Conservation (phyloP, 129 eudicot species). For the Solidago caesia region DNA sequence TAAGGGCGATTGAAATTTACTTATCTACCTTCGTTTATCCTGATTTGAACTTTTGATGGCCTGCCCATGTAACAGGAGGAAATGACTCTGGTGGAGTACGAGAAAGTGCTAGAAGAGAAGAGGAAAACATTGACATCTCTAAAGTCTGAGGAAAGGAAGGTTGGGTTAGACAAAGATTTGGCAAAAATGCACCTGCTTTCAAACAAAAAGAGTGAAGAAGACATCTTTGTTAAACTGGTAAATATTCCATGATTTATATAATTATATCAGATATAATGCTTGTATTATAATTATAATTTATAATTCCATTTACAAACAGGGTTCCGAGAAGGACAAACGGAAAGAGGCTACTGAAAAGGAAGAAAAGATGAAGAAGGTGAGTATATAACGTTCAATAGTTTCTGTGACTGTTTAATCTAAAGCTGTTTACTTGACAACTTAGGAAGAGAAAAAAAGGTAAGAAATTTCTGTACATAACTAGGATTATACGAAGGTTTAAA, state of each 20-base stretch:
- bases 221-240: constrained; percentile 79
- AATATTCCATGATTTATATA: not conserved
- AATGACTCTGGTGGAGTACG: constrained; percentile 93
- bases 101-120: constrained; percentile 86
- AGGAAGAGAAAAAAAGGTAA: no score
- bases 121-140: constrained; percentile 60
- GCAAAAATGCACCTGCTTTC: constrained; percentile 75
- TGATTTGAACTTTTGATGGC: not conserved
- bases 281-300: not conserved
- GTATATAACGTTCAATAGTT: not conserved
- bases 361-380: constrained; percentile 68
- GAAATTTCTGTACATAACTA: no score
- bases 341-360: constrained; percentile 83
- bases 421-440: no score
- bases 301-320: constrained; percentile 36
- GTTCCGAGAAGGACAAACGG: constrained; percentile 76
- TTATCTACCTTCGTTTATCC: not conserved
- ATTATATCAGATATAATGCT: not conserved
- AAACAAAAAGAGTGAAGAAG: constrained; percentile 81
- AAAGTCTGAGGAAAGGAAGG: constrained; percentile 72
- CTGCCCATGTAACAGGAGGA: constrained; percentile 51
- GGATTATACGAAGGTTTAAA: no score
- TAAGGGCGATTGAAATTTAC: not conserved
- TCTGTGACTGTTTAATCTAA: no score
- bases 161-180: constrained; percentile 60